phyloP scores from a whole-genome alignment of 1,284 basidiomycete species.

The Laetiporus sulphureus region DNA sequence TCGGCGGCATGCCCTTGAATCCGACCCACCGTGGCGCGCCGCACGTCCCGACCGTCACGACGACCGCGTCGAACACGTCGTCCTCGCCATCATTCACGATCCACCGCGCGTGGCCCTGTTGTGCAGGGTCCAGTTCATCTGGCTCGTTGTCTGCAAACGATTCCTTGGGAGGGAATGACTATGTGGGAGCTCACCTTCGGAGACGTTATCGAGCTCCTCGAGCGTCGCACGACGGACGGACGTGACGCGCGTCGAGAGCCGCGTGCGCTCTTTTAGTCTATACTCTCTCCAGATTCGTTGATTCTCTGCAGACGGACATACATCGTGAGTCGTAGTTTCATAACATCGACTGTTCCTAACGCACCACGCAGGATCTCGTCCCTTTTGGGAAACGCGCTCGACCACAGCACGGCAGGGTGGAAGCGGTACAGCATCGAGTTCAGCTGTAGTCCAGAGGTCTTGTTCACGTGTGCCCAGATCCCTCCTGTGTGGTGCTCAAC shows the following conservation, averaged over 20 bases:
- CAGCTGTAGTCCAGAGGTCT: constrained; percentile 53
- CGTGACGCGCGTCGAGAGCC: constrained; percentile 38
- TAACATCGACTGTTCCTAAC: not conserved
- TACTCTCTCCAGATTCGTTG: constrained; percentile 49
- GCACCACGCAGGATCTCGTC: constrained; percentile 51
- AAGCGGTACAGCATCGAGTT: constrained; percentile 54
- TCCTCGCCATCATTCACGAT: constrained; percentile 43
- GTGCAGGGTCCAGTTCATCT: constrained; percentile 21
- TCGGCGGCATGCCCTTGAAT: constrained; percentile 40
- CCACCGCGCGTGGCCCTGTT: constrained; percentile 40
- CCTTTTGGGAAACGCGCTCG: constrained; percentile 38
- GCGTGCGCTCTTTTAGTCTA: constrained; percentile 42
- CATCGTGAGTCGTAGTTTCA: not conserved
- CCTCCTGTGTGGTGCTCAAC: constrained; percentile 30
- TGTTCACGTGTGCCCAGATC: constrained; percentile 59
- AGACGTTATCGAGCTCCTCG: no score
- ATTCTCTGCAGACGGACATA: constrained; percentile 31
- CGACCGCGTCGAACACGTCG: constrained; percentile 50
- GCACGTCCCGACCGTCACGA: constrained; percentile 53
- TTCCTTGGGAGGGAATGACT: no score
- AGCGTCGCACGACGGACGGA: constrained; percentile 26
- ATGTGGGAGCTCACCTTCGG: no score
- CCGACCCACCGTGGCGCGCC: constrained; percentile 44
- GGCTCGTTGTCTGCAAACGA: constrained; percentile 8
- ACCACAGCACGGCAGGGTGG: constrained; percentile 43